Conservation (phyloP, 192 early-diverging fungal species). For the Pecoramyces ruminantium region DNA sequence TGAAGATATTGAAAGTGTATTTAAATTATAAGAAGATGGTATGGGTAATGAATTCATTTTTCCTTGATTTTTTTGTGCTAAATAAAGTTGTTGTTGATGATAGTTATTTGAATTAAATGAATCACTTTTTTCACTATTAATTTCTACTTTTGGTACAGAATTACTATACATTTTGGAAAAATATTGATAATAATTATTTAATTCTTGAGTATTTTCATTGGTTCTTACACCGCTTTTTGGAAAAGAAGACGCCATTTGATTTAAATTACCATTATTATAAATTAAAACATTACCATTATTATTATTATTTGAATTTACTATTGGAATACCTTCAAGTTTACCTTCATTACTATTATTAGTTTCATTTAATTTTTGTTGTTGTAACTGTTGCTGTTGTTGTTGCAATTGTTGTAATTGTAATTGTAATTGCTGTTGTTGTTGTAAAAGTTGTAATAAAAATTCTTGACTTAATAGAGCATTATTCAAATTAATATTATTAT, state of each 20-base stretch:
- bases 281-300: neutral
- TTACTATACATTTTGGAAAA: neutral
- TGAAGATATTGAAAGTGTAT: neutral
- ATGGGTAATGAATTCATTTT: neutral
- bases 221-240: neutral
- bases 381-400: neutral
- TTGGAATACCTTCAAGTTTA: no score
- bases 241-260: neutral
- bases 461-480: neutral
- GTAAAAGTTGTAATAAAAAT: neutral
- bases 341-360: neutral
- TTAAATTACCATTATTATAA: neutral
- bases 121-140: no score
- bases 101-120: no score
- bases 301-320: no score
- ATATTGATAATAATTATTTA: neutral
- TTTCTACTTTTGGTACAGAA: neutral
- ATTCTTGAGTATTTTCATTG: neutral
- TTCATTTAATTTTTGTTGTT: neutral
- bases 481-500: neutral
- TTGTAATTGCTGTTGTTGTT: neutral
- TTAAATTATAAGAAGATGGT: neutral
- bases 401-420: neutral
- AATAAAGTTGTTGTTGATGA: no score
- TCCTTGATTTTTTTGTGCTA: no score